These are phyloP conservation scores for Fusarium sulawesiense DNA, from an alignment of 2,329 filamentous ascomycete species.

Conservation along the genomic window DNA sequence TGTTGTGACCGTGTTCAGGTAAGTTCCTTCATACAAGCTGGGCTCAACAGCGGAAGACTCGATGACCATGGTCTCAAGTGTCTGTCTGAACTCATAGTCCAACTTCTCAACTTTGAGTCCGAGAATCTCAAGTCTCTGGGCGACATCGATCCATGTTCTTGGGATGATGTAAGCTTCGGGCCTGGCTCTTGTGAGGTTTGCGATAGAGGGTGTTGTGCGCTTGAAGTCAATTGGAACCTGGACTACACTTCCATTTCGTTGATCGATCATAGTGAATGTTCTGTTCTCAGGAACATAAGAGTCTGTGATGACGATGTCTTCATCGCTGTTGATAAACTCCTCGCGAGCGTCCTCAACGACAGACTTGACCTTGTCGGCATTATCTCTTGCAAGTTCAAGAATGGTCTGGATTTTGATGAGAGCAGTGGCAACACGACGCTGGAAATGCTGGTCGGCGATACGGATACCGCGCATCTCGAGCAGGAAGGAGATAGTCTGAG, in stretches of 20 bases:
- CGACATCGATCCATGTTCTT: not conserved
- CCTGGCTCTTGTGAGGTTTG: slow-evolving; percentile 7
- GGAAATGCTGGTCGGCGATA: slow-evolving; percentile 16
- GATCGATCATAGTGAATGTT: slow-evolving; percentile 15
- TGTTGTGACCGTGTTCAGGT: slow-evolving; percentile 17
- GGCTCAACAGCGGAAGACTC: slow-evolving; percentile 2
- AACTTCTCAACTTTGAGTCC: slow-evolving; percentile 11
- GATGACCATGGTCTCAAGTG: not conserved
- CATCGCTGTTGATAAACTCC: slow-evolving; percentile 14
- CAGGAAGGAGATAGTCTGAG: slow-evolving; percentile 5
- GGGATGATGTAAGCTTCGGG: slow-evolving; percentile 24
- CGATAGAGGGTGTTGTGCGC: slow-evolving; percentile 5
- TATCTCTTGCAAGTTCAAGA: slow-evolving; percentile 7
- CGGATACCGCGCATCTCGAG: slow-evolving; percentile 22
- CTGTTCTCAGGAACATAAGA: not conserved
- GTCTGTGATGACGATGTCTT: slow-evolving; percentile 11
- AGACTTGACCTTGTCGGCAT: not conserved
- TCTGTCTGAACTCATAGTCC: not conserved
- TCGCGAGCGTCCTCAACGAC: slow-evolving; percentile 6
- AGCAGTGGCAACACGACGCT: slow-evolving; percentile 12
- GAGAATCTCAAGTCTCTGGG: not conserved
- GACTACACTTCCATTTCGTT: not conserved
- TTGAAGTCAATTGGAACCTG: slow-evolving; percentile 16
- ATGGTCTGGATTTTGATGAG: slow-evolving; percentile 19
- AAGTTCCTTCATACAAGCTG: slow-evolving; percentile 10